Percentiles rank a stretch among this genome's conserved stretches.
These are phyloP conservation scores for Asclepias syriaca DNA, from an alignment of 257 asterid genomes.

Conservation along the genomic window DNA sequence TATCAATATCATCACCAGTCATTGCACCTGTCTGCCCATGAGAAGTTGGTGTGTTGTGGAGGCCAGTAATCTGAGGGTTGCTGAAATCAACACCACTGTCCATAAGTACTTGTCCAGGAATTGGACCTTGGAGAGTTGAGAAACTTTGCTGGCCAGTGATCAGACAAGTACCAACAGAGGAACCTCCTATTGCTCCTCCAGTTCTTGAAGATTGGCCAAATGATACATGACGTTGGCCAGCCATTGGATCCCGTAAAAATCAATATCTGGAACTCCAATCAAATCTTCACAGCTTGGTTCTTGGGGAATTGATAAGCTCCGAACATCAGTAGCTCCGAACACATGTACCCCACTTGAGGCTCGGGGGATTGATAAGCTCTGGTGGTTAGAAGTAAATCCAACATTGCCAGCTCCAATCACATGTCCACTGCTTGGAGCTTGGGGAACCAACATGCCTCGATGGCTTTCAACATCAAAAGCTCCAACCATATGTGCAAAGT, in stretches of 20 bases:
- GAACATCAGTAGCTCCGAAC: neutral
- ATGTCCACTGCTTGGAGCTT: too few species aligned
- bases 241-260: neutral
- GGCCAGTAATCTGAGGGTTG: neutral
- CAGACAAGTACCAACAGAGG: slow-evolving; percentile 1
- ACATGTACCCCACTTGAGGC: neutral
- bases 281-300: neutral
- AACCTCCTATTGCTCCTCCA: neutral
- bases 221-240: neutral
- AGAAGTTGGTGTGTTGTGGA: neutral
- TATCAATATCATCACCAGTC: neutral
- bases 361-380: neutral
- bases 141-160: neutral
- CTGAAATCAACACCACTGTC: neutral
- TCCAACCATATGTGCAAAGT: too few species aligned
- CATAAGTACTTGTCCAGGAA: neutral
- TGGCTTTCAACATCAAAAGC: too few species aligned
- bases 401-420: neutral
- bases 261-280: neutral
- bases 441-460: too few species aligned
- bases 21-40: neutral
- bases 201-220: neutral
- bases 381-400: neutral
- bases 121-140: neutral
- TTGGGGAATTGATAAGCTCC: neutral